phyloP scores from a whole-genome alignment of 2,329 filamentous ascomycete species.

The Alternaria tenuissima region DNA sequence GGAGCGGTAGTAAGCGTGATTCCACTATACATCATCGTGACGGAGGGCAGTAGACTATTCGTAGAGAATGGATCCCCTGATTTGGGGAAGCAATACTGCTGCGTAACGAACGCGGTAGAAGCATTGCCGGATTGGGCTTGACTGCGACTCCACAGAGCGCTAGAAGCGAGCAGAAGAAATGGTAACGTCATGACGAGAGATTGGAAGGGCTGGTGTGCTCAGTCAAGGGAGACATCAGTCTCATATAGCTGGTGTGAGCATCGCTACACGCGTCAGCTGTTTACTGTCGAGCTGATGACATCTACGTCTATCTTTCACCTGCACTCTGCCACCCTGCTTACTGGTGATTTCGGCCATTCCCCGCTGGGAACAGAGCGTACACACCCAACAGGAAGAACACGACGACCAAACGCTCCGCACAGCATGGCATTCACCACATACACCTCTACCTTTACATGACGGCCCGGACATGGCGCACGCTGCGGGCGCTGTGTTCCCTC shows the following conservation, averaged over 20 bases:
- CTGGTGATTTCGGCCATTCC: background rate
- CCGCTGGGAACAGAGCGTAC: background rate
- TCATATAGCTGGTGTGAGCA: background rate
- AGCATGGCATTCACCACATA: too few relatives aligned
- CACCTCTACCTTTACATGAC: too few relatives aligned
- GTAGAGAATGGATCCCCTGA: background rate
- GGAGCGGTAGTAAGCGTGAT: background rate
- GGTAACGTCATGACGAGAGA: background rate
- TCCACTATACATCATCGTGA: too few relatives aligned
- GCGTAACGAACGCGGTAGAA: background rate
- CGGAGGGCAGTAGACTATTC: background rate
- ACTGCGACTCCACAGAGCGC: background rate
- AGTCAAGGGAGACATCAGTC: background rate
- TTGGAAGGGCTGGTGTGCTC: background rate
- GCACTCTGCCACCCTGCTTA: background rate
- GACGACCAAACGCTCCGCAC: too few relatives aligned
- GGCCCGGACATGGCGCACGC: too few relatives aligned
- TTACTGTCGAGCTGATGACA: background rate
- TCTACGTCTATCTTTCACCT: background rate
- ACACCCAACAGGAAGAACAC: too few relatives aligned
- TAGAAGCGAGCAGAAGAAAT: background rate
- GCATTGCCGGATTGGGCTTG: background rate
- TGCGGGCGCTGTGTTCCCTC: too few relatives aligned
- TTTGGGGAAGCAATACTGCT: slow-evolving; percentile 9
- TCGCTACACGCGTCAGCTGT: background rate